Evolutionary conservation across 352 stramenopile species (phyloP).

Genomic region (Phytophthora sojae): DNA sequence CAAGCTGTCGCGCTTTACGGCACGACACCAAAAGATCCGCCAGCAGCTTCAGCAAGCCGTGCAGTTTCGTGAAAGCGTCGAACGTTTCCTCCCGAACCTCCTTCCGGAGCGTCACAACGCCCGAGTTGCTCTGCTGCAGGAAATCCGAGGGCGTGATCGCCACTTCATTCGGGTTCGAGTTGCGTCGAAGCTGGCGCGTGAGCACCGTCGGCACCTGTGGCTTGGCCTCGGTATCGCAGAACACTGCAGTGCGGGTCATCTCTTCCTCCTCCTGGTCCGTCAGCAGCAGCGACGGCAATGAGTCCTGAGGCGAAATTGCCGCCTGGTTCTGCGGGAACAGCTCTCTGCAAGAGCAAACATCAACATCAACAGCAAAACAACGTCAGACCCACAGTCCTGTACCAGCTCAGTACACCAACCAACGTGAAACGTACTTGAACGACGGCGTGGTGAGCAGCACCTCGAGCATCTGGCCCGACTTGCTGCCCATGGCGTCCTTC

Average conservation of each 20-base stretch:
- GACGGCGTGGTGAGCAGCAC: constrained; percentile 82
- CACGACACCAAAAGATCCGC: constrained; percentile 87
- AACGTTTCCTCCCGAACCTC: constrained; percentile 68
- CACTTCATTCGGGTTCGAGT: constrained; percentile 51
- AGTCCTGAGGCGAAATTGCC: constrained; percentile 42
- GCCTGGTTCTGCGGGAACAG: constrained; percentile 59
- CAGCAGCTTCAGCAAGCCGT: constrained; percentile 82
- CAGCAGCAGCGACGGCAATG: constrained; percentile 60
- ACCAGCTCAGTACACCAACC: constrained; percentile 1
- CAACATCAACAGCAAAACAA: constrained; percentile 2
- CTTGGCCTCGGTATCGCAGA: constrained; percentile 73
- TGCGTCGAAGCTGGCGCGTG: constrained; percentile 55
- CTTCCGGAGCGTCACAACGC: constrained; percentile 72
- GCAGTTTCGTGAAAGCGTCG: constrained; percentile 78
- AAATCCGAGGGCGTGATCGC: constrained; percentile 70
- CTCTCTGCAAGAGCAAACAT: constrained; percentile 36
- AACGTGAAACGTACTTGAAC: constrained; percentile 66
- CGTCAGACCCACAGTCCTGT: neutral
- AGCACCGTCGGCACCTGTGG: constrained; percentile 72
- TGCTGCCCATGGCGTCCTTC: constrained; percentile 88
- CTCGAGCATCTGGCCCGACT: constrained; percentile 87
- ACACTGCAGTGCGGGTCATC: constrained; percentile 75
- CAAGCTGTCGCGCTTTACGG: constrained; percentile 81
- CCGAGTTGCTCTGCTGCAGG: constrained; percentile 76
- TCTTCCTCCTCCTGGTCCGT: constrained; percentile 78